phyloP scores from a whole-genome alignment of 345 rosid species.

The Dimocarpus longan region DNA sequence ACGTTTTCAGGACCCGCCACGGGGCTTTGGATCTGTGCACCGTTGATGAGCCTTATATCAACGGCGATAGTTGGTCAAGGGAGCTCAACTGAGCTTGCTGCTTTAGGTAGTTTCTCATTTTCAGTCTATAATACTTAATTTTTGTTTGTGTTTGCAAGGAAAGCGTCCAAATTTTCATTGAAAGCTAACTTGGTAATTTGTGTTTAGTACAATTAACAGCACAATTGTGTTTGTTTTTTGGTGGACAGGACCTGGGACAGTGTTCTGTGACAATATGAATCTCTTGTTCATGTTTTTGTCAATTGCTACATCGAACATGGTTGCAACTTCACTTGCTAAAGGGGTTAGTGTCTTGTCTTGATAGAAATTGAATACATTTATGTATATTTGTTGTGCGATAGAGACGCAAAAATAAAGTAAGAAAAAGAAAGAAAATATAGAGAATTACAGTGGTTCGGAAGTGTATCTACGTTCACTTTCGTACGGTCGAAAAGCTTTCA shows the following conservation, averaged over 20 bases:
- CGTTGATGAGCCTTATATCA: constrained; percentile 54
- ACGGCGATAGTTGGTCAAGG: constrained; percentile 56
- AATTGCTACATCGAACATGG: constrained; percentile 54
- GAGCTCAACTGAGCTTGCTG: constrained; percentile 62
- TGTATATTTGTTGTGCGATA: too few relatives aligned
- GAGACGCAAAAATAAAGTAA: too few relatives aligned
- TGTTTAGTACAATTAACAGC: not conserved
- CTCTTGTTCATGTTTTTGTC: constrained; percentile 52
- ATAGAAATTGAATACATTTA: too few relatives aligned
- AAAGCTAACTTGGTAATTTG: not conserved
- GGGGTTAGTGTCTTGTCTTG: constrained; percentile 25
- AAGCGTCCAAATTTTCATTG: not conserved
- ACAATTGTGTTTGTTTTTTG: not conserved
- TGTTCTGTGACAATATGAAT: constrained; percentile 44
- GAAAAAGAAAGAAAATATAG: too few relatives aligned
- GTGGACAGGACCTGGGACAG: constrained; percentile 46
- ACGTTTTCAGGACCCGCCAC: constrained; percentile 60
- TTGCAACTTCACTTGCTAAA: constrained; percentile 51
- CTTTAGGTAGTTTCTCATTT: constrained; percentile 39
- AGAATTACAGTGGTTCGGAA: too few relatives aligned
- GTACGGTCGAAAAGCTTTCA: too few relatives aligned
- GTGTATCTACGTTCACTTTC: too few relatives aligned
- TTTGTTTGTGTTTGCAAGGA: not conserved
- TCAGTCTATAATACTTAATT: not conserved
- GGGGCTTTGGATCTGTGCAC: constrained; percentile 58